Conservation (phyloP, 2,329 filamentous ascomycete species). For the Diaporthe nobilis region DNA sequence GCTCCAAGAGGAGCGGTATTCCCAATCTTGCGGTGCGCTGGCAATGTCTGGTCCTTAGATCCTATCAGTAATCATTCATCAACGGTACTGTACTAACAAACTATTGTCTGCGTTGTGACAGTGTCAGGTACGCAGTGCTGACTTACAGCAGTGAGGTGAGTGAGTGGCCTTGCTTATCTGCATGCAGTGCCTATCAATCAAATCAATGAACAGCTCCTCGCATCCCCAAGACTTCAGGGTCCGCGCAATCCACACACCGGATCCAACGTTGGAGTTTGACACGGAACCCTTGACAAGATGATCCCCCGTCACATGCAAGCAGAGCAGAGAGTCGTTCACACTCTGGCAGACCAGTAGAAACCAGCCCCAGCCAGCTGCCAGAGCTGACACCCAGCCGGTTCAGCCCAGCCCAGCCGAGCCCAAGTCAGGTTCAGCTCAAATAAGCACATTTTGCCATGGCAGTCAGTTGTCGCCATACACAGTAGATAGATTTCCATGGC, state of each 20-base stretch:
- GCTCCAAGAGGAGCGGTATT: conserved; percentile 29
- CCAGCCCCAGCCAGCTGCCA: background rate
- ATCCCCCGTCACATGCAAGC: conserved; percentile 24
- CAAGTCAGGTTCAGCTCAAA: conserved; percentile 10
- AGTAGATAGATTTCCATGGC: background rate
- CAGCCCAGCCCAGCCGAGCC: background rate
- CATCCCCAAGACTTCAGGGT: conserved; percentile 20
- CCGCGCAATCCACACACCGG: background rate
- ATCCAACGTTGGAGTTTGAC: conserved; percentile 11
- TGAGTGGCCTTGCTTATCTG: conserved; percentile 8
- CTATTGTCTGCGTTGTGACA: background rate
- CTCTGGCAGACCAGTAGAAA: background rate
- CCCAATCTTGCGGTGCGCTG: conserved; percentile 35
- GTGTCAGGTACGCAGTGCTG: conserved; percentile 2
- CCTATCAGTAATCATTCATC: background rate
- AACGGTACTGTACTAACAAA: background rate
- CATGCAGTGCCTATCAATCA: background rate
- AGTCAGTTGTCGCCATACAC: background rate
- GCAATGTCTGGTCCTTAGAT: conserved; percentile 14
- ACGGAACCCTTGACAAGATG: conserved; percentile 25
- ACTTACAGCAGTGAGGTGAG: background rate
- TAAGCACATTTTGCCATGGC: background rate
- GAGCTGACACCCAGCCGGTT: background rate
- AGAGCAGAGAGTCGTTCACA: background rate
- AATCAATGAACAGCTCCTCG: background rate